Evolutionary conservation across 495 filamentous ascomycete genomes (phyloP), one percentile per base, ranked within the genome.

Genomic region (Podospora appendiculata): DNA sequence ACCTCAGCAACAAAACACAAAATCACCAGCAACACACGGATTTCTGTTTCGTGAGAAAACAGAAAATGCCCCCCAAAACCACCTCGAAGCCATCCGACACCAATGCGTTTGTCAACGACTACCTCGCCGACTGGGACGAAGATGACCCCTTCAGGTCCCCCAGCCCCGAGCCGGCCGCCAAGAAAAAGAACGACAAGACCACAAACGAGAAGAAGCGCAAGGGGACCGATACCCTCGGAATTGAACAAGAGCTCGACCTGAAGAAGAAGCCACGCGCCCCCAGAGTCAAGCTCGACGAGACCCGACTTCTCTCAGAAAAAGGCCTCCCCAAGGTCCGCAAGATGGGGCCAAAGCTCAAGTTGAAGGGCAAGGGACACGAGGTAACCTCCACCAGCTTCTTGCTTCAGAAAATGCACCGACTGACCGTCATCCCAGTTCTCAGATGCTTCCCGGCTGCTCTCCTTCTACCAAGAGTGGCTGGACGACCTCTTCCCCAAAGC

Each of bases 401-500:
- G 16, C 13, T 8, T 11, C 12, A 16, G 36, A 2, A 1, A 25
- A 16, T 12, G 11, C n/a, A 16, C 19, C 43, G 19, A 13, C 19
- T 16, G 1, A 32, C 18, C 18, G 32, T 32, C 10, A 3, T 11
- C 18, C 0, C 52, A 96, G 89, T 99, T 90, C 66, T 84, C 83
- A 32, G 93, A 99, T 65, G 78, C 89, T 2, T 78, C 85, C 2
- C 82, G 84, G 45, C 77, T 99, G 10, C 79, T 99, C 52, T 85
- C 86, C 41, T 86, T 90, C 62, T 99, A 97, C 65, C 93, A 97
- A 64, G 70, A 94, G 56, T 99, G 93, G 93, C 88, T 97, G 6
- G 93, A 99, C 64, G 89, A 95, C 53, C 75, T 99, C 19, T 99
- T 89, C 58, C 94, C 93, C 41, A 89, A 91, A 57, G 93, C 91